Percentiles rank a stretch among this genome's conserved stretches.
These are phyloP conservation scores for Globisporangium rhizosaccharum DNA, from an alignment of 352 stramenopile genomes.

Conservation along the genomic window DNA sequence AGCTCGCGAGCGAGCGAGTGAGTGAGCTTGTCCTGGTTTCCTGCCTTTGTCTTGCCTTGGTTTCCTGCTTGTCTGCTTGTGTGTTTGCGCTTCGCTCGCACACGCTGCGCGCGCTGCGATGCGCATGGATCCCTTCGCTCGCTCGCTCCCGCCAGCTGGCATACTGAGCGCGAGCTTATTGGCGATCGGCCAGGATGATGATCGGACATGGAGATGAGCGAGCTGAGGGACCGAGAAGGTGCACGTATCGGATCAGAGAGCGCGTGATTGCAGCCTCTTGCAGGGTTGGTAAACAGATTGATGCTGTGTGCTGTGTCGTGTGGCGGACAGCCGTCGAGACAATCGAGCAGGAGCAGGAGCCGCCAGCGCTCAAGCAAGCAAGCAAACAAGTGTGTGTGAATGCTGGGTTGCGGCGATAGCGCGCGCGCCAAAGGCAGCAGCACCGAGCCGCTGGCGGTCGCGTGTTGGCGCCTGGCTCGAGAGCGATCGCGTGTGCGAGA, in stretches of 20 bases:
- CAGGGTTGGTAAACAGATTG: background rate
- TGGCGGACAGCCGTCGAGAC: background rate
- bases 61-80: no score
- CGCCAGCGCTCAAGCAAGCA: no score
- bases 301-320: background rate
- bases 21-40: background rate
- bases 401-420: no score
- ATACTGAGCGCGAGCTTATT: background rate
- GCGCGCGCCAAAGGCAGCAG: no score
- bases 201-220: background rate
- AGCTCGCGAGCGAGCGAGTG: no score
- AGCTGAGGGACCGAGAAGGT: background rate
- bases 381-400: no score
- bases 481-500: no score
- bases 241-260: background rate
- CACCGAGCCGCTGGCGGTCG: no score
- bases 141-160: no score
- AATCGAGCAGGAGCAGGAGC: no score
- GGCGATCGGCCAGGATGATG: background rate
- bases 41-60: background rate
- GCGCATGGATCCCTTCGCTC: no score
- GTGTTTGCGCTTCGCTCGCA: constrained; percentile 1
- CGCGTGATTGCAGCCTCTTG: background rate
- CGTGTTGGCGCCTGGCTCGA: no score
- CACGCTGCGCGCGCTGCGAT: background rate